These are phyloP conservation scores for Elongisporangium senticosum DNA, from an alignment of 352 stramenopile genomes.

Conservation along the genomic window DNA sequence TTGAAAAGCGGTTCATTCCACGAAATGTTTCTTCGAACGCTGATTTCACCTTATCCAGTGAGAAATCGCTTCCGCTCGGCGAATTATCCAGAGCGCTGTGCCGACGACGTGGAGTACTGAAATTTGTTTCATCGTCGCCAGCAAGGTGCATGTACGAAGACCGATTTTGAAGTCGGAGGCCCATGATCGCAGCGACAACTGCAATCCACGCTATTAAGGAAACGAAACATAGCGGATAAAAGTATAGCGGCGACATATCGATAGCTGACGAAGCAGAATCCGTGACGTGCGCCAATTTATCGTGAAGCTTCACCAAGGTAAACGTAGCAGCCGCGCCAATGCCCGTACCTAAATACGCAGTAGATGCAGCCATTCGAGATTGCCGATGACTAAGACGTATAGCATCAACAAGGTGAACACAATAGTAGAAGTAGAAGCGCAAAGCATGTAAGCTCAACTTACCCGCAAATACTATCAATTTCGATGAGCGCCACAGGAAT, in stretches of 20 bases:
- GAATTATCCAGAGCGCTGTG: slow-evolving; percentile 19
- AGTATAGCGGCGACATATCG: slow-evolving; percentile 37
- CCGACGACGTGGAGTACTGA: slow-evolving; percentile 14
- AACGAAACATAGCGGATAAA: slow-evolving; percentile 75
- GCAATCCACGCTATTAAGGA: slow-evolving; percentile 67
- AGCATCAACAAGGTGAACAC: background rate
- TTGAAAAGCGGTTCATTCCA: slow-evolving; percentile 28
- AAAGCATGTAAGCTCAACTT: slow-evolving; percentile 1
- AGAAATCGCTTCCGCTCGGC: slow-evolving; percentile 8
- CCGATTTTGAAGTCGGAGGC: slow-evolving; percentile 50
- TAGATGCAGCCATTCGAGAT: slow-evolving; percentile 49
- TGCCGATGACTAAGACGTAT: slow-evolving; percentile 41
- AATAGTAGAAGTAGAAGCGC: background rate
- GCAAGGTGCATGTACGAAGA: slow-evolving; percentile 64
- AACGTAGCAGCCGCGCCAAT: slow-evolving; percentile 50
- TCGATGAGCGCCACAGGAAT: slow-evolving; percentile 70
- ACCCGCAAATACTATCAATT: slow-evolving; percentile 81
- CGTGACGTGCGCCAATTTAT: slow-evolving; percentile 31
- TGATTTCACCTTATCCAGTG: slow-evolving; percentile 55
- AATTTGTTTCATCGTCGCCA: slow-evolving; percentile 38
- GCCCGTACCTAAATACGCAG: slow-evolving; percentile 61
- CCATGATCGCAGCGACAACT: slow-evolving; percentile 59
- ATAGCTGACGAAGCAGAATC: background rate
- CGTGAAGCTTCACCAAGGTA: slow-evolving; percentile 35
- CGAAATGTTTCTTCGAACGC: slow-evolving; percentile 71